Base-by-base conservation (phyloP, 139 green algal species). In the Coccomyxa sp. region DNA sequence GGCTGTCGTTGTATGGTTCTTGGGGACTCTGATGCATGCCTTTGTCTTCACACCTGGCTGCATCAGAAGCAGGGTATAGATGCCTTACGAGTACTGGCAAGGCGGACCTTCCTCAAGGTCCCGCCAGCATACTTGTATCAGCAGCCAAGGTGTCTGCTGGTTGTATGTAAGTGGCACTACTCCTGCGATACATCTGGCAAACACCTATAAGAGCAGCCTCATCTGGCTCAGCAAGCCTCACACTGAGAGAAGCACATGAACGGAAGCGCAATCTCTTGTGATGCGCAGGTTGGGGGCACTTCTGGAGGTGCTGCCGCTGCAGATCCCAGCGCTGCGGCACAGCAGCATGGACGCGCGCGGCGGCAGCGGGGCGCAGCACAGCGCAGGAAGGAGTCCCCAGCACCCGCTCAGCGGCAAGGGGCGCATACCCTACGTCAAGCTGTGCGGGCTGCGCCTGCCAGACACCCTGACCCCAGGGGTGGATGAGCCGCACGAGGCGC, bases 231-330 rank as follows among this genome's bases (percentile, higher is more conserved):
- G n/a, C n/a, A n/a, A n/a, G n/a, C n/a, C n/a, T n/a, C n/a, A n/a
- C n/a, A 58, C 44, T 27, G 44, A 58, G 12, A 58, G 44, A 58
- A 58, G 44, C 44, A 58, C 44, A 58, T 58, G 44, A n/a, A n/a
- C n/a, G n/a, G n/a, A n/a, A n/a, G n/a, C n/a, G n/a, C n/a, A 6
- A 64, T 18, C 27, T 64, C 5, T 3, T 31, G 5, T 64, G 2
- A 31, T 71, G 64, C 27, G 1, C 64, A 71, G 64, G 64, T 37
- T 71, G 64, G 29, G 24, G 12, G n/a, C 64, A 36, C 64, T 71
- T 2, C 64, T 71, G 64, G 64, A 71, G 64, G 64, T 71, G 64
- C 6, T 71, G 64, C 64, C 64, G 64, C 64, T 71, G 64, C 27
- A 36, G 29, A 34, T 71, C 1, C 64, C 64, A 29, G 64, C 64